These are phyloP conservation scores for Prunus kanzakura DNA, from an alignment of 306 rosid species.

Conservation along the genomic window DNA sequence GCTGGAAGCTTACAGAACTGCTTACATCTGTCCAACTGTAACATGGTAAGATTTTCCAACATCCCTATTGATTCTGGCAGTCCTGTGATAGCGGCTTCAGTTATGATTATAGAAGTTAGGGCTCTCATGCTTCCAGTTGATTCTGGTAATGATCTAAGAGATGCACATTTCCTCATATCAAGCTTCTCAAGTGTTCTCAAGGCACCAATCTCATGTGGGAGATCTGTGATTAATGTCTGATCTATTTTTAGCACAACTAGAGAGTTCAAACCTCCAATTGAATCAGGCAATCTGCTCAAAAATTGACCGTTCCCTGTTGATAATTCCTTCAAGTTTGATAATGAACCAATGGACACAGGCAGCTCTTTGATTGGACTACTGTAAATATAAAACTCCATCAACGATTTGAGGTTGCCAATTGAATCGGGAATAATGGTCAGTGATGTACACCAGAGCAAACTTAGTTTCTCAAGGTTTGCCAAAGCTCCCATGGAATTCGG, in stretches of 20 bases:
- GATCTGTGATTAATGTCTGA: conserved; percentile 38
- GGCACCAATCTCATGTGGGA: conserved; percentile 54
- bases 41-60: conserved; percentile 46
- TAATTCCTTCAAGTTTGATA: conserved; percentile 37
- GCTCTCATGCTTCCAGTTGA: conserved; percentile 43
- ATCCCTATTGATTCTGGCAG: conserved; percentile 46
- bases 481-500: conserved; percentile 47
- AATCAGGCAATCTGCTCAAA: conserved; percentile 37
- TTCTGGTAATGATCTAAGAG: conserved; percentile 49
- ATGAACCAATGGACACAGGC: conserved; percentile 50
- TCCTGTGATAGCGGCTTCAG: conserved; percentile 34
- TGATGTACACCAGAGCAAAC: conserved; percentile 40
- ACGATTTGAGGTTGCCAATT: conserved; percentile 33
- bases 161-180: conserved; percentile 42
- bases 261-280: conserved; percentile 37
- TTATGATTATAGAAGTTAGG: conserved; percentile 37
- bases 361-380: conserved; percentile 38
- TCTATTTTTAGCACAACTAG: conserved; percentile 42
- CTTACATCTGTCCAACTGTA: conserved; percentile 37
- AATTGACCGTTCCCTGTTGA: conserved; percentile 30
- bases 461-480: conserved; percentile 52
- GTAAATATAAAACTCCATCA: conserved; percentile 24
- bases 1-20: conserved; percentile 50
- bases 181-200: conserved; percentile 51
- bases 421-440: conserved; percentile 49